Percentiles rank a stretch among this genome's conserved stretches.
Evolutionary conservation across 2,329 filamentous ascomycete genomes (phyloP).

Genomic region (Fusarium mangiferae): DNA sequence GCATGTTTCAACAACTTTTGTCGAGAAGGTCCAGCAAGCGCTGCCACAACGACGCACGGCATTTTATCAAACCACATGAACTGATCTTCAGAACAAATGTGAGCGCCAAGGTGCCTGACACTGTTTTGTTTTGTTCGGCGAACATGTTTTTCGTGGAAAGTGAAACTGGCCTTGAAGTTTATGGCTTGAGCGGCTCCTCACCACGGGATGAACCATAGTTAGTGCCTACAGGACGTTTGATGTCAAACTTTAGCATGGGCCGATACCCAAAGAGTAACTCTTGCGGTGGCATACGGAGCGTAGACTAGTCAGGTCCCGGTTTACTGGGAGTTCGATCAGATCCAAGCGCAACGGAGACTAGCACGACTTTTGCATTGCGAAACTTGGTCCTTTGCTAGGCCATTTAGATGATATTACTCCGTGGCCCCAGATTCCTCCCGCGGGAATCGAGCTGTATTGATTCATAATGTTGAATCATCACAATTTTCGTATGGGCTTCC

Average conservation of each 20-base stretch:
- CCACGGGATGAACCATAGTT: neutral
- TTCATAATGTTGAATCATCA: neutral
- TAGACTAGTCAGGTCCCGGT: neutral
- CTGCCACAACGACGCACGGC: neutral
- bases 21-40: neutral
- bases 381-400: neutral
- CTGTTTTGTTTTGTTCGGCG: neutral
- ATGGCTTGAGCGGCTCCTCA: neutral
- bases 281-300: neutral
- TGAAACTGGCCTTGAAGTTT: constrained; percentile 9
- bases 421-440: neutral
- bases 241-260: neutral
- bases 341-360: neutral
- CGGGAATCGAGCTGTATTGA: neutral
- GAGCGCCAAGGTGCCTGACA: neutral
- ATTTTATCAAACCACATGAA: neutral
- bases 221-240: neutral
- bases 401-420: neutral
- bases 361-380: neutral
- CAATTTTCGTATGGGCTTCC: neutral
- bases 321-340: neutral
- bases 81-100: neutral
- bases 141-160: neutral
- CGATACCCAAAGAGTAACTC: neutral
- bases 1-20: neutral